Evolutionary conservation across 768 basidiomycete genomes (phyloP).

Genomic region (Hebeloma cylindrosporum): DNA sequence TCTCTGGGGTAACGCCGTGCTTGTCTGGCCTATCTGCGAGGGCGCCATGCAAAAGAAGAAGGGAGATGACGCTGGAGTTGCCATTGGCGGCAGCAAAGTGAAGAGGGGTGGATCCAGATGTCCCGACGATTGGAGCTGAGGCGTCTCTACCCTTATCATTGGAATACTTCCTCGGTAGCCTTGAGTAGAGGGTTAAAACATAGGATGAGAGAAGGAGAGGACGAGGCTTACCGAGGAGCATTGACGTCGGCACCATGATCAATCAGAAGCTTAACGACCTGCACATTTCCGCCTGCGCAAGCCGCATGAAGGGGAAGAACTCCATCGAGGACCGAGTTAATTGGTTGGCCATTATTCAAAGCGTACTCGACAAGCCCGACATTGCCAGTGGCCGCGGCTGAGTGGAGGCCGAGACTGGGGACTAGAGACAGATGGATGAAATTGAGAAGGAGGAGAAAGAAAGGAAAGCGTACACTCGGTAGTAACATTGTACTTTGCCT

Average conservation of each 20-base stretch:
- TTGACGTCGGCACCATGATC: conserved; percentile 98
- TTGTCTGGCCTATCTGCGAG: conserved; percentile 83
- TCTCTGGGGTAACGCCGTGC: conserved; percentile 85
- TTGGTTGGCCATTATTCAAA: conserved; percentile 89
- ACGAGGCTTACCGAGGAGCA: conserved; percentile 71
- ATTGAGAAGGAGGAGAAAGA: conserved; percentile 1
- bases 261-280: conserved; percentile 85
- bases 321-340: conserved; percentile 94
- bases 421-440: conserved; percentile 41
- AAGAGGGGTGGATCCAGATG: conserved; percentile 89
- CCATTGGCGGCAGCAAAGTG: conserved; percentile 98
- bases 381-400: conserved; percentile 82
- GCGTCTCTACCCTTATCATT: conserved; percentile 65
- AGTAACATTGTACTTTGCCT: conserved; percentile 58
- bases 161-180: conserved; percentile 74
- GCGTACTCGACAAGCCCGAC: conserved; percentile 93
- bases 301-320: conserved; percentile 97
- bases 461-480: conserved; percentile 47
- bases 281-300: conserved; percentile 84
- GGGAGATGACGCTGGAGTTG: conserved; percentile 71
- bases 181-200: conserved; percentile 26
- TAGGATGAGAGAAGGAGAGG: conserved; percentile 7
- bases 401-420: conserved; percentile 73
- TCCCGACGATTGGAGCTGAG: conserved; percentile 71
- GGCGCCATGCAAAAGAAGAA: conserved; percentile 85